Evolutionary conservation across 768 basidiomycete genomes (phyloP), one percentile per base, ranked within the genome.

Genomic region (Cystoderma amianthinum): DNA sequence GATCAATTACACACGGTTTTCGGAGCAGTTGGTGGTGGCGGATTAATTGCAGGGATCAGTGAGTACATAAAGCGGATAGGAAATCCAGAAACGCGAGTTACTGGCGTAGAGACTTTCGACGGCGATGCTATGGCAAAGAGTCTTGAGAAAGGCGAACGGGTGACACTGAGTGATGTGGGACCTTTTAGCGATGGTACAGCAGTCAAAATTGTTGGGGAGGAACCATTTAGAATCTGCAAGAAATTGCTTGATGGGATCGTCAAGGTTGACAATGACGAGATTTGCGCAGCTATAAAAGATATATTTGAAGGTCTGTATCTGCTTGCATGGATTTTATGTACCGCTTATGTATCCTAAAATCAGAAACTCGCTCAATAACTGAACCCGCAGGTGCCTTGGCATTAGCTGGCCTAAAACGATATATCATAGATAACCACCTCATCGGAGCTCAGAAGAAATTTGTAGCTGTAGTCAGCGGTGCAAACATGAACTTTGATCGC

Each of bases 401-500:
- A 0, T 69, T 98, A 25, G 96, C 96, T 13, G 92, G 91, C 9
- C 68, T 97, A 39, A 99, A 98, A 59, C 80, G 78, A 10, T 76
- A 95, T 57, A 92, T 99, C 51, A 48, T 79, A 23, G 64, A 82
- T 44, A 89, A 96, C 60, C 74, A 83, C 39, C 77, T 98, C 23
- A 51, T 92, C 39, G 89, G 88, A 25, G 80, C 87, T 2, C 74
- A 85, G 42, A 90, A 90, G 65, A 82, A 78, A 43, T 96, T 94
- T 48, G 94, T 97, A 21, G 93, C 79, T 4, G 81, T 97, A 39
- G 67, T 98, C 48, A 94, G 90, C 53, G 96, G 96, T 16, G 96
- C 95, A 13, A 98, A 99, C 64, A 96, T 99, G 90, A 98, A 99
- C 65, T 99, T 99, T 62, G 89, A 92, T 55, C 80, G 95, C 32